Evolutionary conservation across 1,139 yeast species (phyloP), one percentile per base, ranked within the genome.

Genomic region (Hyphopichia burtonii): DNA sequence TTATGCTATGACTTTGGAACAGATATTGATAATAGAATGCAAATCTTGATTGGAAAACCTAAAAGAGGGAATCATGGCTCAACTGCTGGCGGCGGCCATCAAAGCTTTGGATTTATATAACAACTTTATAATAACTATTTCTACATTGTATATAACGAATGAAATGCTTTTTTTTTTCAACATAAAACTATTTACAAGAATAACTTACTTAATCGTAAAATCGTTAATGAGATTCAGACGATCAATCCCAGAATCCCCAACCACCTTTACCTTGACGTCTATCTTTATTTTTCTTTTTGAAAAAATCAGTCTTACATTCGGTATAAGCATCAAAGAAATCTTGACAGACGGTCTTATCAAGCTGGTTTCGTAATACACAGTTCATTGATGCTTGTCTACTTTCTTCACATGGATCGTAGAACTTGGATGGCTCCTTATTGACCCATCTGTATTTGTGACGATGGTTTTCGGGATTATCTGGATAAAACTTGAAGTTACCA

Each of bases 301-400:
- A 73, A 83, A 96, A 91, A 54, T 86, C 96, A 57, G 82, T 82
- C 56, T 86, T 83, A 64, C 99, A 93, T 57, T 93, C 98, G 48
- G 90, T 75, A 58, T 91, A 93, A 0, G 97, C 96, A 53, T 85
- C 90, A 59, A 91, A 93, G 57, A 88, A 91, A 48, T 87, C 96
- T 49, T 76, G 79, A 61, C 99, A 93, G 45, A 80, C 80, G 22
- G 79, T 76, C 49, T 83, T 79, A 48, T 78, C 82, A 49, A 88
- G 93, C 54, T 84, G 91, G 55, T 86, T 79, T 55, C 89, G 79
- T 47, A 83, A 64, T 58, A 93, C 70, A 54, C 99, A 93, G 50
- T 78, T 80, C 53, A 90, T 70, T 30, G 96, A 86, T 76, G 95
- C 93, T 59, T 82, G 84, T 18, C 96, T 76, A 36, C 95, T 85